Conservation (phyloP, 164 flowering plant species). For the Vitis riparia region DNA sequence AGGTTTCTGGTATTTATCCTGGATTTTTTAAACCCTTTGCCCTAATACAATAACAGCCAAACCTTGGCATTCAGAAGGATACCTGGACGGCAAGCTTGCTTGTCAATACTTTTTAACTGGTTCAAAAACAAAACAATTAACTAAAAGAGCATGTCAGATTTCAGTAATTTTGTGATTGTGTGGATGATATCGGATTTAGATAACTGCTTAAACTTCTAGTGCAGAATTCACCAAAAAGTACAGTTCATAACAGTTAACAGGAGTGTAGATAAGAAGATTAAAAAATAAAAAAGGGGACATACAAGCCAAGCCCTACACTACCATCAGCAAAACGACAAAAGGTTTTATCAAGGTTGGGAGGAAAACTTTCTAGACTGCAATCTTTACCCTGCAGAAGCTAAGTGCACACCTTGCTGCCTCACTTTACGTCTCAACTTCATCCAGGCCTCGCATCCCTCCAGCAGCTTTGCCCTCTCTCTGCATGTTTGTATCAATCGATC, state of each 20-base stretch:
- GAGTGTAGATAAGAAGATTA: conserved; percentile 2
- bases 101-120: no score
- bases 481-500: conserved; percentile 33
- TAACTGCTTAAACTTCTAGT: background rate
- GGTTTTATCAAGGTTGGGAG: background rate
- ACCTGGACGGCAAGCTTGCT: no score
- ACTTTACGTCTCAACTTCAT: background rate
- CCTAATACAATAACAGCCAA: no score
- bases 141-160: no score
- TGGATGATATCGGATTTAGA: background rate
- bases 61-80: no score
- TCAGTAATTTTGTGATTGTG: no score
- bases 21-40: no score
- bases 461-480: background rate
- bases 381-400: background rate
- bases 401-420: background rate
- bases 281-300: background rate
- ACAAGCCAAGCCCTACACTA: conserved; percentile 17
- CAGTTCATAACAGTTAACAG: conserved; percentile 4
- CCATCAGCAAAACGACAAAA: conserved; percentile 5
- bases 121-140: no score
- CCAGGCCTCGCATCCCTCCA: background rate
- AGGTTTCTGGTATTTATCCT: no score
- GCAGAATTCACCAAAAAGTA: conserved; percentile 4
- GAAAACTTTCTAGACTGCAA: conserved; percentile 2